A percentile compares a stretch with the other conserved stretches of the same genome.
These are phyloP conservation scores for Solanum pinnatisectum DNA, from an alignment of 257 asterid species.

Conservation along the genomic window DNA sequence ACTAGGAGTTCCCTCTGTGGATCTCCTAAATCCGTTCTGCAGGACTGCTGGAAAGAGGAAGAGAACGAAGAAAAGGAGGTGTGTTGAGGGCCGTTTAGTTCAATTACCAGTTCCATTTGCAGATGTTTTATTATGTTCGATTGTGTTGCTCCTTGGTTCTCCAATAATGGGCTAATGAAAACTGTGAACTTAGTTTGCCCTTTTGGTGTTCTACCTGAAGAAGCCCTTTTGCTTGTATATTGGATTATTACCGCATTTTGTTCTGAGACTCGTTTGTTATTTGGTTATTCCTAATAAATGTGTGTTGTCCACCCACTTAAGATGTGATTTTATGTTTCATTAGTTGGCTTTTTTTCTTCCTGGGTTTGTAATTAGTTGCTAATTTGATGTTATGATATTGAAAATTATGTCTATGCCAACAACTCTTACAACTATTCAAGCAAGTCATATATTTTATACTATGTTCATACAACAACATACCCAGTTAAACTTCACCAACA, in stretches of 20 bases:
- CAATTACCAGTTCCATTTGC: neutral
- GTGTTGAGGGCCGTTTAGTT: neutral
- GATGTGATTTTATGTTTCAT: neutral
- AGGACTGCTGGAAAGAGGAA: neutral
- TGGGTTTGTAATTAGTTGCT: neutral
- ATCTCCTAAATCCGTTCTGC: constrained; percentile 1
- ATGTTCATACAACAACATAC: too few species aligned
- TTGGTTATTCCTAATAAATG: neutral
- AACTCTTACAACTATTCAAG: neutral
- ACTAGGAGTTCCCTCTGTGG: neutral
- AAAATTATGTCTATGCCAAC: neutral
- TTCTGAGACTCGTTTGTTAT: neutral
- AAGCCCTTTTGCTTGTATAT: neutral
- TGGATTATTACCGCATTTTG: neutral
- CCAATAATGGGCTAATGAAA: neutral
- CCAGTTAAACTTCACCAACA: too few species aligned
- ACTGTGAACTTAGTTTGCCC: neutral
- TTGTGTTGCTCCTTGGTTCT: neutral
- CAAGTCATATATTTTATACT: too few species aligned
- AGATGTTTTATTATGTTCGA: neutral
- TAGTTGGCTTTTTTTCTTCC: neutral
- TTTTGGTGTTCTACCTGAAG: neutral
- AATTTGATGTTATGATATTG: neutral
- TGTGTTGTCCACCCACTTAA: neutral
- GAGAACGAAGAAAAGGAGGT: neutral